phyloP scores from a whole-genome alignment of 2,329 filamentous ascomycete genomes.

The Botrytis pseudocinerea region DNA sequence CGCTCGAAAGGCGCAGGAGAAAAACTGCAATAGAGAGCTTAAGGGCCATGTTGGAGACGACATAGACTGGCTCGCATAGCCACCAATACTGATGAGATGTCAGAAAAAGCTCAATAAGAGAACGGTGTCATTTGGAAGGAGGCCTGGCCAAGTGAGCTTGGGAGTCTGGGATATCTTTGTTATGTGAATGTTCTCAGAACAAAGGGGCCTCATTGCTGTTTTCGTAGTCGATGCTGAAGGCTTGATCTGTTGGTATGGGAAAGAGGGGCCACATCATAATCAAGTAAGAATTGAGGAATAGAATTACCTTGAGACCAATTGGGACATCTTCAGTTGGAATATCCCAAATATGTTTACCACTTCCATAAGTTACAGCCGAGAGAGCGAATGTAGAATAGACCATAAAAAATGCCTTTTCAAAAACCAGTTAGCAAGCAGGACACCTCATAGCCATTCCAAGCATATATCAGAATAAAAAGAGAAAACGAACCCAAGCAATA shows the following conservation, averaged over 20 bases:
- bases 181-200: neutral
- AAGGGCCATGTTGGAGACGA: conserved; percentile 44
- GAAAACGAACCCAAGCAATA: conserved; percentile 21
- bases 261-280: neutral
- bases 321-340: conserved; percentile 34
- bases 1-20: conserved; percentile 43
- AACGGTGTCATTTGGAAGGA: neutral
- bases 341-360: conserved; percentile 34
- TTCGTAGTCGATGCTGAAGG: neutral
- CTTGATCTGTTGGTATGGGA: neutral
- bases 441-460: neutral
- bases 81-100: conserved; percentile 39
- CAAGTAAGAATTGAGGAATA: neutral
- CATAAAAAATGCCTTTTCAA: conserved; percentile 31
- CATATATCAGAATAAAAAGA: neutral
- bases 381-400: conserved; percentile 34
- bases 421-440: conserved; percentile 15
- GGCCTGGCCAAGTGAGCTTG: neutral
- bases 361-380: conserved; percentile 35
- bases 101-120: neutral
- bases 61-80: conserved; percentile 44
- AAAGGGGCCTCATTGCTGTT: neutral
- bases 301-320: conserved; percentile 37
- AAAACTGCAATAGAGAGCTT: conserved; percentile 46
- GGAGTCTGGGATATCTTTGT: neutral